Base-by-base conservation (phyloP, 306 rosid genomes). In the Ceratonia siliqua region DNA sequence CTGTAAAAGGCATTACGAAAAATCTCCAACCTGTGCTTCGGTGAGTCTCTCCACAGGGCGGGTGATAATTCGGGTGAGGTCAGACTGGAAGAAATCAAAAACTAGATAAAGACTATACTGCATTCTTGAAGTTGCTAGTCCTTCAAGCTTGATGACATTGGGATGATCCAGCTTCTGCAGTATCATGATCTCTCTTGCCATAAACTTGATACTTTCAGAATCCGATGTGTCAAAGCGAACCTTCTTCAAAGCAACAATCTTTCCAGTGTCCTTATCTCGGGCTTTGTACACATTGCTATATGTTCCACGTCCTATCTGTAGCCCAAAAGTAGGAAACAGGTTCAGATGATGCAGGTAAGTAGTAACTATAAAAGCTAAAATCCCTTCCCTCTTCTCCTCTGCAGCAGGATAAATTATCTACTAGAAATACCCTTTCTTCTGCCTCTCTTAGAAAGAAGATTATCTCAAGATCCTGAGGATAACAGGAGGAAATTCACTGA, bases 211-310 rank as follows among this genome's bases (percentile, higher is more conserved):
- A 21, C 95, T 91, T 38, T 87, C 93, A 1, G 89, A 75, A 79
- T 87, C 93, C 0, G 93, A 87, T 14, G 95, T 91, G 76, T 91
- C 89, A 68, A 89, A 89, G 3, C 92, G 76, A 2, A 91, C 97
- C 67, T 91, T 91, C 84, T 91, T 91, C 85, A 87, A 58, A 42
- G 97, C 97, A 13, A 89, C 92, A 62, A 89, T 78, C 83, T 86
- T 89, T 50, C 82, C 80, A 3, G 82, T 82, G 46, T 73, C 83
- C 79, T 86, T 85, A 38, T 89, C 95, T 54, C 82, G 59, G 6
- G 97, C 97, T 81, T 91, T 89, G 80, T 91, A 91, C 32, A 91
- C 95, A 64, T 91, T 91, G 82, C 95, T 87, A 56, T 91, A 91
- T 18, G 93, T 87, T 87, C 97, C 97, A 35, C 82, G 91, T 2